Evolutionary conservation across 768 basidiomycete genomes (phyloP).

Genomic region (Cubamyces sp.): DNA sequence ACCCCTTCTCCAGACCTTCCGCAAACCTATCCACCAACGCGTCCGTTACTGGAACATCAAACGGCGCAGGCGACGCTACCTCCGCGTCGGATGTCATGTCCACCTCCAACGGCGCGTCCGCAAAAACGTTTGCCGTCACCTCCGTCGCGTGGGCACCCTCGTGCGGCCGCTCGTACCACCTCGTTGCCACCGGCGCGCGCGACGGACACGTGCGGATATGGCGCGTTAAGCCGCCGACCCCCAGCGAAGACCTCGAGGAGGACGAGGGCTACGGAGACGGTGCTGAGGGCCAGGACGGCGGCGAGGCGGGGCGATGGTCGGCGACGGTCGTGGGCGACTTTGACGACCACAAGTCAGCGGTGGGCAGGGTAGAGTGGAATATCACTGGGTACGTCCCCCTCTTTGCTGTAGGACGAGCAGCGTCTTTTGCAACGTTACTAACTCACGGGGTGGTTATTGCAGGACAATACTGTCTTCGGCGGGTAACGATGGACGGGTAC

Average conservation of each 20-base stretch:
- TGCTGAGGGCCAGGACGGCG: constrained; percentile 45
- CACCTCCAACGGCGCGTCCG: constrained; percentile 35
- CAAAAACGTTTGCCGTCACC: constrained; percentile 65
- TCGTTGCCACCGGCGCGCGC: constrained; percentile 86
- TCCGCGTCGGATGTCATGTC: too few relatives aligned
- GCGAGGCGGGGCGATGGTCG: constrained; percentile 66
- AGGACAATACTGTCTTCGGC: constrained; percentile 85
- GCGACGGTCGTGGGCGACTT: constrained; percentile 83
- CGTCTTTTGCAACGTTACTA: too few relatives aligned
- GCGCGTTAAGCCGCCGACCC: constrained; percentile 66
- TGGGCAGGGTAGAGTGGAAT: constrained; percentile 94
- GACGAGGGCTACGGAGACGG: constrained; percentile 42
- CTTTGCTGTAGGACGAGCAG: too few relatives aligned
- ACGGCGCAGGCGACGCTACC: constrained; percentile 25
- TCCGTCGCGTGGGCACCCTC: constrained; percentile 93
- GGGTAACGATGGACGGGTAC: constrained; percentile 81
- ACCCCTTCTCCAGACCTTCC: not conserved
- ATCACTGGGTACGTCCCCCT: constrained; percentile 66
- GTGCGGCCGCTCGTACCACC: constrained; percentile 92
- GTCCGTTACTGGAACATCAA: too few relatives aligned
- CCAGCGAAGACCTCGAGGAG: constrained; percentile 38
- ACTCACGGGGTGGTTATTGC: not conserved
- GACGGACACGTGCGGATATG: constrained; percentile 92
- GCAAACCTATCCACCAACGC: too few relatives aligned
- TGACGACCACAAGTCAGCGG: constrained; percentile 81